Base-by-base conservation (phyloP, 495 filamentous ascomycete species). In the Penicillium soppii region DNA sequence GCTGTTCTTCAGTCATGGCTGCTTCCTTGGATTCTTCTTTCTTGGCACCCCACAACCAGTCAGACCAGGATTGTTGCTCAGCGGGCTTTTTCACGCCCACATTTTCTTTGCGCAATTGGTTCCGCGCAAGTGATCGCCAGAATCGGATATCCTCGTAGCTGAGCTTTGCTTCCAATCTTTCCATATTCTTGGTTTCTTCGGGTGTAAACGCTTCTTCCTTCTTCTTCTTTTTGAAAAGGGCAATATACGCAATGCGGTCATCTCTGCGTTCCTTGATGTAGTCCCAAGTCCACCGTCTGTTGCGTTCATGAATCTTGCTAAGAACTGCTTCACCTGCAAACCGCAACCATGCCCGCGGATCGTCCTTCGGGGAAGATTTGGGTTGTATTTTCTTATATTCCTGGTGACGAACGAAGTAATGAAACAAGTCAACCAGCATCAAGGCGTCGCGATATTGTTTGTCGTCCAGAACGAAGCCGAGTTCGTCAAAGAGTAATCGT, bases 401-500 rank as follows among this genome's bases (percentile, higher is more conserved):
- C 66, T 97, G 94, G 58, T 98, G 95, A 33, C 92, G 88, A 58
- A 97, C 89, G 66, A 96, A 98, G 64, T 92, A 97, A 68, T 98
- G 94, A 75, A 98, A 97, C 5, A 97, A 81, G 65, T 98, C 94
- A 7, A 96, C 86, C 75, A 98, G 89, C 95, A 97, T 97, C 49
- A 98, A 72, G 1, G 85, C 89, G 74, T 98, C 94, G 19, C 95
- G 88, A 62, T 98, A 98, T 63, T 98, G 94, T 53, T 97, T 84
- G 54, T 97, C 91, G 63, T 98, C 94, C 15, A 98, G 76, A 15
- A 97, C 87, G 43, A 98, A 88, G 21, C 95, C 92, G 22, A 98
- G 89, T 63, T 98, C 94, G 59, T 98, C 90, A 59, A 98, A 98
- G 7, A 96, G 74, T 21, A 98, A 71, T 19, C 84, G 85, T 15